Evolutionary conservation across 148 eudicot species (phyloP), one percentile per base, ranked within the genome.

Genomic region (Chenopodium berlandieri): DNA sequence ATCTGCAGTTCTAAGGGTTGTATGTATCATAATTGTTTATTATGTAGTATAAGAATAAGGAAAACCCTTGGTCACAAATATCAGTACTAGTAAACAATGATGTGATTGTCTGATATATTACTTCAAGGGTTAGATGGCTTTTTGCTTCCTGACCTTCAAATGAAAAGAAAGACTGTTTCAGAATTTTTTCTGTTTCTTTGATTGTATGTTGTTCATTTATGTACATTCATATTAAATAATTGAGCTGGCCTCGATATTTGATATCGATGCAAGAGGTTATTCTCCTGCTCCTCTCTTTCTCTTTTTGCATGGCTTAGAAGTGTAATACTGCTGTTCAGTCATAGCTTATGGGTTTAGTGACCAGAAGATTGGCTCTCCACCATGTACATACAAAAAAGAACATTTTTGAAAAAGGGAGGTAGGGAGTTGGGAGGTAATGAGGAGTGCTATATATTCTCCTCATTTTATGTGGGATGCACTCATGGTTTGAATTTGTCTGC

Each of bases 401-500:
- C 12, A 72, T 13, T 6, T 16, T 44, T 40, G 30, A 9, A 46
- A 46, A 46, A 2, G 75, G 31, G 31, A 44, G 56, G 31, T 69
- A 32, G 72, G 7, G 34, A 75, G 66, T 19, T 37, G n/a, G 22
- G 25, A 76, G 1, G 5, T 7, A 60, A 76, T 77, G 70, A 11
- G 40, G 48, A 37, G 68, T 14, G 64, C 70, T 46, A 65, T 13
- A 37, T 77, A 17, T 40, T 76, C 37, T 64, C 68, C 11, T 20
- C 71, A 14, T 17, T 12, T 23, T 64, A 65, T 64, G 19, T 77
- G 71, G 70, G 37, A 62, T 0, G 71, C 72, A 44, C 71, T 77
- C 34, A 25, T 77, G 32, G 34, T 77, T 77, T 19, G 34, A 77
- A 46, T 27, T 58, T 63, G 71, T 77, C n/a, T 77, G 79, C 67